These are phyloP conservation scores for Hyphodiscus hymeniophilus DNA, from an alignment of 495 filamentous ascomycete genomes.

Conservation along the genomic window DNA sequence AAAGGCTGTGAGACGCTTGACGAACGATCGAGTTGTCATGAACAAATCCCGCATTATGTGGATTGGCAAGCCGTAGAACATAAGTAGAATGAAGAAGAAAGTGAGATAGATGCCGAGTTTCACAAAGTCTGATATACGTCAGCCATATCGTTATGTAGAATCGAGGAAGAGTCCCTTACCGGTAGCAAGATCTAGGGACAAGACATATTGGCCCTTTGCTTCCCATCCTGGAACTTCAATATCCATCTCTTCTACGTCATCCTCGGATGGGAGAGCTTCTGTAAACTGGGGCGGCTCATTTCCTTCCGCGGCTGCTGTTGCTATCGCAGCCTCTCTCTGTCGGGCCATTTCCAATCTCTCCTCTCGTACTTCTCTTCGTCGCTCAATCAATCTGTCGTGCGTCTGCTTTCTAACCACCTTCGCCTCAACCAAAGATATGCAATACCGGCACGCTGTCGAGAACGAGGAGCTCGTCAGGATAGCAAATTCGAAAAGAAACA, in stretches of 20 bases:
- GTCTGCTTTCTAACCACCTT: conserved; percentile 65
- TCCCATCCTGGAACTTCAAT: conserved; percentile 95
- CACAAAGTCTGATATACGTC: conserved; percentile 58
- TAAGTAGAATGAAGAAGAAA: conserved; percentile 89
- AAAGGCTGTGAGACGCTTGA: conserved; percentile 79
- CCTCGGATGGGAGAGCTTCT: conserved; percentile 49
- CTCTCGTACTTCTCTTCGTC: conserved; percentile 44
- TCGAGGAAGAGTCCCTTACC: conserved; percentile 39
- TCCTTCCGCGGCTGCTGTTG: conserved; percentile 32
- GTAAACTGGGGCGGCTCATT: conserved; percentile 17
- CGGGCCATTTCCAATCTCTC: conserved; percentile 56
- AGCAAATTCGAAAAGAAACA: conserved; percentile 98
- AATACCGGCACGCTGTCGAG: conserved; percentile 71
- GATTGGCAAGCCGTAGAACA: conserved; percentile 90
- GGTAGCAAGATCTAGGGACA: conserved; percentile 79
- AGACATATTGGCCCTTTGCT: conserved; percentile 87
- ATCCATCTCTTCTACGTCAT: conserved; percentile 85
- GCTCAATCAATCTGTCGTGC: conserved; percentile 52
- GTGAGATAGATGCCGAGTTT: conserved; percentile 82
- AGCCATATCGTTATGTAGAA: conserved; percentile 7
- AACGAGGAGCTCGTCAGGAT: conserved; percentile 71
- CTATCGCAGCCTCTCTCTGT: conserved; percentile 42
- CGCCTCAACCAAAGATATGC: conserved; percentile 70
- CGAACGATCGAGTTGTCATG: conserved; percentile 84
- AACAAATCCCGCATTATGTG: conserved; percentile 95